Percentiles rank a stretch among this genome's conserved stretches.
Evolutionary conservation across 1,284 basidiomycete species (phyloP).

Genomic region (Phellopilus nigrolimitatus): DNA sequence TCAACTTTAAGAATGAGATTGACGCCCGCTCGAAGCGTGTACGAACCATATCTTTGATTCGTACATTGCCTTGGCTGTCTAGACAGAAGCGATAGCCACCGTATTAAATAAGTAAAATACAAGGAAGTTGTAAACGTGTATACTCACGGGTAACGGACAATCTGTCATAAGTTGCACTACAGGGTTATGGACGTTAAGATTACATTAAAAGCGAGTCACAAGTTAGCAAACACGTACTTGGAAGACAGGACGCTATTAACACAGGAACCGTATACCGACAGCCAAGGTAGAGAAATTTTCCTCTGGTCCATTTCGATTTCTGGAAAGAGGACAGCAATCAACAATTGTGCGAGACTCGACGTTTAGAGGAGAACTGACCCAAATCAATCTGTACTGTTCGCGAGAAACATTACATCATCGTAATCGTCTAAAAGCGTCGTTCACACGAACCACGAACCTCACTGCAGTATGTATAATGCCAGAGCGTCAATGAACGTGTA

Average conservation of each 20-base stretch:
- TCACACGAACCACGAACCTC: neutral
- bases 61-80: no score
- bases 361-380: no score
- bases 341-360: neutral
- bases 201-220: neutral
- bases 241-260: neutral
- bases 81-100: no score
- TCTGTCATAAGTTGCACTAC: no score
- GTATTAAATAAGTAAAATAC: no score
- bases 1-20: no score
- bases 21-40: no score
- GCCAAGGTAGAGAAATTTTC: neutral
- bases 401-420: neutral
- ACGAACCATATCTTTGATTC: no score
- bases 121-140: no score
- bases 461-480: no score
- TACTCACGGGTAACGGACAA: no score
- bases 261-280: neutral
- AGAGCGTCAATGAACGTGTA: neutral
- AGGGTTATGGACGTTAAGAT: neutral
- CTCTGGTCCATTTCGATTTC: neutral
- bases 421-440: neutral
- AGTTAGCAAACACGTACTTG: neutral
- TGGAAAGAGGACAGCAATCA: neutral
- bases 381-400: neutral